Conservation (phyloP, 257 asterid genomes). For the Schizonepeta tenuifolia region DNA sequence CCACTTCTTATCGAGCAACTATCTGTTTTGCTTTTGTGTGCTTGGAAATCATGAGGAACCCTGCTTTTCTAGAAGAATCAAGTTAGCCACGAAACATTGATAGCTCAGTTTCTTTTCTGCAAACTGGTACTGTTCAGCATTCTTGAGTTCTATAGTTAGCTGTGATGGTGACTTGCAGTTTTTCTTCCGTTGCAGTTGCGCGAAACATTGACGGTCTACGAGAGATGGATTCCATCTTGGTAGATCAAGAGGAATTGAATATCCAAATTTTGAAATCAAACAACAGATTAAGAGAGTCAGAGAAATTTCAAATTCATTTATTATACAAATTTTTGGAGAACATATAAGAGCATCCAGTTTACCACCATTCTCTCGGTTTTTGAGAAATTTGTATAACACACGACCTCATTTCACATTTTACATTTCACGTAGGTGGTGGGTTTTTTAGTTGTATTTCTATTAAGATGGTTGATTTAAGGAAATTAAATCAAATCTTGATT, state of each 20-base stretch:
- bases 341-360: neutral
- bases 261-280: slow-evolving; percentile 14
- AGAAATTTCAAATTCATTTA: neutral
- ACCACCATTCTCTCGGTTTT: neutral
- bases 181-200: slow-evolving; percentile 25
- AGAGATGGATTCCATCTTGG: neutral
- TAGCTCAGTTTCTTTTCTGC: neutral
- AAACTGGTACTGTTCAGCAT: neutral
- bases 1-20: neutral
- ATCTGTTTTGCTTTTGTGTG: neutral
- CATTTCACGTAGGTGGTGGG: neutral
- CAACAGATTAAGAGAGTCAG: neutral
- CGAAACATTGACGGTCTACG: neutral
- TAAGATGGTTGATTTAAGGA: neutral
- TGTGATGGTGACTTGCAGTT: neutral
- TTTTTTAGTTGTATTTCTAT: neutral
- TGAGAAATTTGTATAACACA: neutral
- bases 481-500: neutral
- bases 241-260: slow-evolving; percentile 11
- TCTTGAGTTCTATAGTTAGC: neutral
- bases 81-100: slow-evolving; percentile 1
- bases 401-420: neutral
- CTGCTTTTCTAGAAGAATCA: neutral
- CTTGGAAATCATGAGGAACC: neutral
- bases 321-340: slow-evolving; percentile 2